Base-by-base conservation (phyloP, 805 yeast genomes). In the Kodamaea restingae region DNA sequence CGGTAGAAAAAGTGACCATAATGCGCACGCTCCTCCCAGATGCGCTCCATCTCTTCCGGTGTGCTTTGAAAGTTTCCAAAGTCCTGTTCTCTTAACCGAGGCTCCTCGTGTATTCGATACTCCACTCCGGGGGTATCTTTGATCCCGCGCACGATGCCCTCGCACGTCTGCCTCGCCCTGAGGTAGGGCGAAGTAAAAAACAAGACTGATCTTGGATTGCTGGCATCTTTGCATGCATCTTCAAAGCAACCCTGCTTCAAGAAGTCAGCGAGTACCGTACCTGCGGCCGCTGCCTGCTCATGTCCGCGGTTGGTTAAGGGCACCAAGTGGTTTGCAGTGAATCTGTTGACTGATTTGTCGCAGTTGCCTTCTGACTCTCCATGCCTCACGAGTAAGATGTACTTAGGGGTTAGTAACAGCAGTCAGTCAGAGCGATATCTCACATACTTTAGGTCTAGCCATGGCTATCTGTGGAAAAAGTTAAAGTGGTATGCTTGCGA, bases 351-450 rank as follows among this genome's bases (percentile, higher is more conserved):
- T 1, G 79, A 64, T 56, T 90, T 88, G 60, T 90, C 95, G 48
- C 77, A 78, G 61, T 90, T 90, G 7, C 96, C 95, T 54, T 86
- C 95, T 4, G 93, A 83, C 55, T 90, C 96, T 18, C 97, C 97
- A 56, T 90, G 97, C 47, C 97, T 79, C 9, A 90, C 80, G 18
- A 90, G 68, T 37, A 90, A 67, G 18, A 90, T 87, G 22, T 88
- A 70, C 78, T 78, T 9, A 40, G 11, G 25, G 14, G 33, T 29
- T 36, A 24, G 34, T 26, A 27, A 10, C 15, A 25, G 28, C 5
- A 25, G 18, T 27, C 31, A 12, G 15, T 7, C 6, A 4, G 10
- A 10, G 5, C 4, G 10, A 14, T 14, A 7, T 14, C 8, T 27
- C 17, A 56, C 65, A 15, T 58, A 60, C 65, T 40, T 56, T 61